phyloP scores from a whole-genome alignment of 768 basidiomycete species.

The Pleurotus djamor region DNA sequence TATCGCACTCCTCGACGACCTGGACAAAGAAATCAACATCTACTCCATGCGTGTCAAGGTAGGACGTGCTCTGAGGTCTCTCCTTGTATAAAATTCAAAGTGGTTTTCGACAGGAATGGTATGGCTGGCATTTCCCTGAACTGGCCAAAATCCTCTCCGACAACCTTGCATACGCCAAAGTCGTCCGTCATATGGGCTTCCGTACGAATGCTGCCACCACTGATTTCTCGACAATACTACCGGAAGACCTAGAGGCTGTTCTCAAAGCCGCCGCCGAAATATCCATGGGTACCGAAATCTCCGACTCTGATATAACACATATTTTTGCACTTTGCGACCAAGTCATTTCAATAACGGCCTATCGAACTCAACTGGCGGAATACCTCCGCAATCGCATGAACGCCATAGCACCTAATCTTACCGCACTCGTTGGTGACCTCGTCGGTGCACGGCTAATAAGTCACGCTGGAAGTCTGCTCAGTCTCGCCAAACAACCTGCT shows the following conservation, averaged over 20 bases:
- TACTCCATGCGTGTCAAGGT: constrained; percentile 99
- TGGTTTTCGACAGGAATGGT: constrained; percentile 81
- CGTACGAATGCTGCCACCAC: constrained; percentile 90
- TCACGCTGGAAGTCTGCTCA: constrained; percentile 94
- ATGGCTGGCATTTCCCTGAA: constrained; percentile 99
- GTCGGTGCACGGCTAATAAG: constrained; percentile 93
- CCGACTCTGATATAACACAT: constrained; percentile 94
- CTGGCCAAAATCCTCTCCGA: constrained; percentile 98
- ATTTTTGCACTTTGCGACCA: constrained; percentile 98
- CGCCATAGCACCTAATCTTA: constrained; percentile 96
- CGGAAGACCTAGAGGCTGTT: constrained; percentile 95
- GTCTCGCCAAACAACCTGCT: constrained; percentile 95
- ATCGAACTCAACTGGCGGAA: constrained; percentile 92
- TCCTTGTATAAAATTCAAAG: neutral
- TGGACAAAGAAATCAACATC: constrained; percentile 99
- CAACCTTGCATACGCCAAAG: constrained; percentile 96
- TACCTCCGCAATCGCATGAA: constrained; percentile 98
- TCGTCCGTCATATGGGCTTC: constrained; percentile 92
- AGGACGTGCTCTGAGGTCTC: constrained; percentile 14
- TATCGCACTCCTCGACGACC: constrained; percentile 94
- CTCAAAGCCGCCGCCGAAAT: constrained; percentile 96
- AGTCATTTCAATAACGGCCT: constrained; percentile 93
- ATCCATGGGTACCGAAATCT: constrained; percentile 99
- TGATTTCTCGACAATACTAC: constrained; percentile 85
- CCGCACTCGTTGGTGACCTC: constrained; percentile 88